Evolutionary conservation across 2,329 filamentous ascomycete genomes (phyloP).

Genomic region (Pyricularia grisea): DNA sequence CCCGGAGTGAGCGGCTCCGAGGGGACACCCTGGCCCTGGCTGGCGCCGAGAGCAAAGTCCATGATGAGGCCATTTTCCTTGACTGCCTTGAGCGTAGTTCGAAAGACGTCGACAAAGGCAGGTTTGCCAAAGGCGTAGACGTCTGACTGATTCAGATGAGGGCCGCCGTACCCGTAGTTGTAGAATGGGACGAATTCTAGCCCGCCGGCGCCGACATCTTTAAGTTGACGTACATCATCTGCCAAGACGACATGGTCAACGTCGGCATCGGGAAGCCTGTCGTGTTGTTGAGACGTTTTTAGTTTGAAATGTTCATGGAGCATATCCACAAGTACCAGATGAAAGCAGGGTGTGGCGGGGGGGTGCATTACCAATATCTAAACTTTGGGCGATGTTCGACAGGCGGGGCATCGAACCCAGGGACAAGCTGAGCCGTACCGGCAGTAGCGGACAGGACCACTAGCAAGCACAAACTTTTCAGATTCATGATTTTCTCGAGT

Average conservation of each 20-base stretch:
- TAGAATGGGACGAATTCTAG: slow-evolving; percentile 29
- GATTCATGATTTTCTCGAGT: neutral
- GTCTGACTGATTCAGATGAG: slow-evolving; percentile 6
- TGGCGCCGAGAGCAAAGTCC: slow-evolving; percentile 35
- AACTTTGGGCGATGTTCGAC: neutral
- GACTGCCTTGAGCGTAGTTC: slow-evolving; percentile 15
- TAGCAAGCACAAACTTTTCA: neutral
- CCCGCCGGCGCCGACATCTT: slow-evolving; percentile 23
- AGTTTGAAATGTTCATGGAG: neutral
- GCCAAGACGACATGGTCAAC: neutral
- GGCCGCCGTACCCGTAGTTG: slow-evolving; percentile 19
- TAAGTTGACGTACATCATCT: neutral
- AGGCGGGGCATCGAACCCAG: neutral
- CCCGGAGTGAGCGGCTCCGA: slow-evolving; percentile 21
- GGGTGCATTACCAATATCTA: neutral
- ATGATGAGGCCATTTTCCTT: slow-evolving; percentile 27
- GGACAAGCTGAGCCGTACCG: neutral
- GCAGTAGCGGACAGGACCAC: neutral
- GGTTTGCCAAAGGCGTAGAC: slow-evolving; percentile 16
- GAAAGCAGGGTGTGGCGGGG: neutral
- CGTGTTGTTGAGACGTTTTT: neutral
- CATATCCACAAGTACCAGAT: neutral
- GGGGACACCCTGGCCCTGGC: slow-evolving; percentile 37
- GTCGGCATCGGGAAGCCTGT: neutral
- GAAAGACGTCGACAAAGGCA: slow-evolving; percentile 10